phyloP scores from a whole-genome alignment of 345 rosid genomes.

The Odontarrhena argentea region DNA sequence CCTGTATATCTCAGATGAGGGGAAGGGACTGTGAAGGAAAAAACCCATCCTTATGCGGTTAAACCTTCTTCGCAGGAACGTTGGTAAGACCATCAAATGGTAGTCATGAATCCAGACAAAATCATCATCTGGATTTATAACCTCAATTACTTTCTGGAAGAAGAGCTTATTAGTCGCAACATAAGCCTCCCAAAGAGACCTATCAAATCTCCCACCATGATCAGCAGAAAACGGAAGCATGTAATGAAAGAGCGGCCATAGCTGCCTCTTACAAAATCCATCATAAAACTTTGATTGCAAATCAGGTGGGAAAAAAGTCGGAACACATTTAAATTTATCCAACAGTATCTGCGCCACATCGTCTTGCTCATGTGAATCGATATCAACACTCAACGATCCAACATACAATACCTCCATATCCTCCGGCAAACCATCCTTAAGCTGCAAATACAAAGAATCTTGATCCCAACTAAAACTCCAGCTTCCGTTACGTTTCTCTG shows the following conservation, averaged over 20 bases:
- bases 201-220: constrained; percentile 47
- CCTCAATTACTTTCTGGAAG: constrained; percentile 43
- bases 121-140: constrained; percentile 48
- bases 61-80: constrained; percentile 44
- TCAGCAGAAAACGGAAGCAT: constrained; percentile 48
- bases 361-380: constrained; percentile 40
- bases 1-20: constrained; percentile 46
- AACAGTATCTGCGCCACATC: constrained; percentile 46
- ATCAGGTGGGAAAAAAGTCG: constrained; percentile 44
- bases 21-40: constrained; percentile 46
- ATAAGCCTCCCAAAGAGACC: constrained; percentile 49
- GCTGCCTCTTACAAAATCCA: constrained; percentile 46
- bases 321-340: constrained; percentile 45
- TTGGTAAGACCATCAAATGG: constrained; percentile 48
- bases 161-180: constrained; percentile 45
- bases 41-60: constrained; percentile 47
- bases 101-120: constrained; percentile 48
- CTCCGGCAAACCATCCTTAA: constrained; percentile 47
- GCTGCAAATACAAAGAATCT: constrained; percentile 43
- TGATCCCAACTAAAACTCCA: constrained; percentile 47
- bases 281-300: constrained; percentile 42
- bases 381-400: constrained; percentile 44
- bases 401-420: constrained; percentile 49
- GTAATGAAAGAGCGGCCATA: constrained; percentile 46
- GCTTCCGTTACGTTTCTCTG: constrained; percentile 40